These are phyloP conservation scores for Rhynchosporium agropyri DNA, from an alignment of 2,329 filamentous ascomycete genomes.

Conservation along the genomic window DNA sequence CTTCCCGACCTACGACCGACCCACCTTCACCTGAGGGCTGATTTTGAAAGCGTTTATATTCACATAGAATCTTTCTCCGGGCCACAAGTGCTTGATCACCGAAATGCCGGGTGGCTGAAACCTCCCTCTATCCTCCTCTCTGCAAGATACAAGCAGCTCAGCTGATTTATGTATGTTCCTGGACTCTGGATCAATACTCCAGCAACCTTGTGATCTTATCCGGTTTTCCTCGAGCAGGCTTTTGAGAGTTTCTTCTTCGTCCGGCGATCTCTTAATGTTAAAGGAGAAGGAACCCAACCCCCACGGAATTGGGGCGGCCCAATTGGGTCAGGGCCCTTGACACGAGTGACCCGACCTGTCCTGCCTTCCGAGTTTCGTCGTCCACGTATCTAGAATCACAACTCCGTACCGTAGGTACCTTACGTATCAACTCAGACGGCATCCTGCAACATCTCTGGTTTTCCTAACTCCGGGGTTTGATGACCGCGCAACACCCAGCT, in stretches of 20 bases:
- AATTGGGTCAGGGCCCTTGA: slow-evolving; percentile 9
- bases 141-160: slow-evolving; percentile 8
- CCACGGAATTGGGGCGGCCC: slow-evolving; percentile 12
- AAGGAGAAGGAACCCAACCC: slow-evolving; percentile 22
- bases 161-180: background rate
- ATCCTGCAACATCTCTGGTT: background rate
- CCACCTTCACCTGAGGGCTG: slow-evolving; percentile 3
- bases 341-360: background rate
- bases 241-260: slow-evolving; percentile 18
- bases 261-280: slow-evolving; percentile 29
- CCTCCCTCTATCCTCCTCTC: background rate
- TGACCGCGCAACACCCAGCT: background rate
- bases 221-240: slow-evolving; percentile 12
- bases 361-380: slow-evolving; percentile 3
- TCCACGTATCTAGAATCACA: background rate
- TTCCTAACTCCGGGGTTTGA: slow-evolving; percentile 7
- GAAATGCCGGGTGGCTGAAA: slow-evolving; percentile 10
- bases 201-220: background rate
- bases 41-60: slow-evolving; percentile 9
- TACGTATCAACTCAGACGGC: background rate
- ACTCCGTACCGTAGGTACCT: background rate
- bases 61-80: background rate
- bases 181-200: slow-evolving; percentile 3
- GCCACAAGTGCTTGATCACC: background rate
- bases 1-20: background rate